Base-by-base conservation (phyloP, 495 filamentous ascomycete genomes). In the Choiromyces venosus region DNA sequence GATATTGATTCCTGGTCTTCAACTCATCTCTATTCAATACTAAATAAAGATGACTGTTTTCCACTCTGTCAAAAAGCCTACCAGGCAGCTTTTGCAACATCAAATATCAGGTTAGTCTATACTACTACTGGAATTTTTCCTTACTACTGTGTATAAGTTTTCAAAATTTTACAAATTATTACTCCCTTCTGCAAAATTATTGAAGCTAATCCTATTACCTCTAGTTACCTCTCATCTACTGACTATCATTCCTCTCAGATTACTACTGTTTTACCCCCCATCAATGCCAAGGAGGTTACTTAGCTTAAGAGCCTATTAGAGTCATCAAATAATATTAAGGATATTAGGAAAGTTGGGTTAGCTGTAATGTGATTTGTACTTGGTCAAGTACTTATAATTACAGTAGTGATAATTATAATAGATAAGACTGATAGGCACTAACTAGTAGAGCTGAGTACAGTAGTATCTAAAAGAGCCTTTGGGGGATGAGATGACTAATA, bases 21-120 rank as follows among this genome's bases (percentile, higher is more conserved):
- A 65, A 44, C 39, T 3, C 73, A 74, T 40, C 65, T 33, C 0
- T 64, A 75, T 46, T 25, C 61, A 12, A 18, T 3, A 14, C 7
- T 77, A 0, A 66, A 39, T 5, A 68, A 73, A 25, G 73, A 36
- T 1, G 56, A 70, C 37, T 73, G 75, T 68, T 70, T 78, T 33
- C 73, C 67, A 0, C 66, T 75, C 1, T 68, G 65, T 21, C 65
- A 66, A 40, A 38, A 67, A 6, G 56, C 73, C 4, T 21, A 46
- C 29, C n/a, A 36, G 29, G 16, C 33, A 19, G 35, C 39, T 7
- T 67, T 67, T 16, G 75, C 69, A 1, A n/a, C 66, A 25, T 35
- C 65, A 25, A 75, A 74, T 64, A 74, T 77, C 16, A 66, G 52
- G n/a, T 66, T 36, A 33, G 39, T 71, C 1, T 76, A 56, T 67